Base-by-base conservation (phyloP, 257 asterid species). In the Penstemon barbatus region DNA sequence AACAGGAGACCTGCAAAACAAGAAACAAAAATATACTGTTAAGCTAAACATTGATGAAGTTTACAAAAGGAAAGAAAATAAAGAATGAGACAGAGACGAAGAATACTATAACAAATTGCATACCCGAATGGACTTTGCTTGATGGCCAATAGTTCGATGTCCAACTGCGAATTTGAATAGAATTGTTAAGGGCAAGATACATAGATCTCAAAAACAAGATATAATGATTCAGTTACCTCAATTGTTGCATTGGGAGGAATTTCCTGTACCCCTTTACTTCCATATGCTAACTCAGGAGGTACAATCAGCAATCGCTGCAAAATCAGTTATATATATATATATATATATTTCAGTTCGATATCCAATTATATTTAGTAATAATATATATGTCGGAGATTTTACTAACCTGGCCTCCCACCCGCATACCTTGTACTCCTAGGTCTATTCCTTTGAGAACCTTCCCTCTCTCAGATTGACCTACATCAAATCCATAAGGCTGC, bases 241-340 rank as follows among this genome's bases (percentile, higher is more conserved):
- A 91, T 94, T 39, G 97, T 90, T 54, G 99, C 96, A 77, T 91
- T 89, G 1, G 99, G 97, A 77, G 99, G 99, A 56, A 94, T 94
- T 86, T 94, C 99, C 71, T 90, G 99, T 44, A 91, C 92, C 8
- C 99, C 99, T 75, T 89, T 94, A 51, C 50, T 89, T 70, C 99
- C 99, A 74, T 93, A 93, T 75, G 99, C 99, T 61, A 93, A 85
- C 78, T 87, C 85, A 8, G 99, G 99, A 69, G 97, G 99, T 58
- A 93, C 96, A 49, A 93, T 91, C 72, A 94, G 85, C 79, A 94
- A 53, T 36, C 97, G 79, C 99, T 94, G 87, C 82, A 77, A 82
- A 61, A 41, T 6, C n/a, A 5, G 40, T 65, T 5, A 60, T 33
- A 39, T 15, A 15, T 15, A 15, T 15, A 15, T 15, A 15, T 15